A percentile compares a stretch with the other conserved stretches of the same genome.
These are phyloP conservation scores for Fusarium albidum DNA, from an alignment of 2,329 filamentous ascomycete species.

Conservation along the genomic window DNA sequence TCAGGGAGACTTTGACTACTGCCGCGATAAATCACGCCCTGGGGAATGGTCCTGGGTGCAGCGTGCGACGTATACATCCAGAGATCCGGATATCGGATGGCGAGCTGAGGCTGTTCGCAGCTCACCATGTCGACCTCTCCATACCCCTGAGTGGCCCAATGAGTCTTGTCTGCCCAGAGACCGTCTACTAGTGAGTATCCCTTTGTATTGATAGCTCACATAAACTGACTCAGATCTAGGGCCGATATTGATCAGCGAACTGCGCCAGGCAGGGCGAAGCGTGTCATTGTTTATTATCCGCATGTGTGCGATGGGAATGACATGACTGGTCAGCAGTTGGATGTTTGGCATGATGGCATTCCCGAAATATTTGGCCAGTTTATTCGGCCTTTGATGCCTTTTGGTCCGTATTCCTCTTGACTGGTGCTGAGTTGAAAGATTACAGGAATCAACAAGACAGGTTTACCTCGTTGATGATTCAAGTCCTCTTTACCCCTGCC, in stretches of 20 bases:
- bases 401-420: conserved; percentile 3
- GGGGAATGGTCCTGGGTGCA: background rate
- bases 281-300: background rate
- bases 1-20: background rate
- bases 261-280: background rate
- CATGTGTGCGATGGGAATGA: conserved; percentile 4
- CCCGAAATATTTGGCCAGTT: conserved; percentile 7
- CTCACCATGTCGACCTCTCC: background rate
- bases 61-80: background rate
- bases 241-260: conserved; percentile 7
- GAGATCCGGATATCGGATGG: background rate
- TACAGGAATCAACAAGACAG: too few relatives aligned
- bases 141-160: background rate
- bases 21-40: background rate
- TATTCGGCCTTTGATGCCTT: conserved; percentile 7
- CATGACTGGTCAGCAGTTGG: background rate
- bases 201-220: too few relatives aligned
- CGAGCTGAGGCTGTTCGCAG: background rate
- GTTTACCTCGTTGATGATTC: too few relatives aligned
- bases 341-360: conserved; percentile 7
- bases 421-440: too few relatives aligned
- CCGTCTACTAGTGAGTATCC: background rate
- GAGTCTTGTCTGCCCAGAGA: conserved; percentile 1
- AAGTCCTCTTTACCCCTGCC: too few relatives aligned
- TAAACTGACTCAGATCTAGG: background rate